Conservation (phyloP, 176 grass and related monocot species). For the Miscanthus lutarioriparius region DNA sequence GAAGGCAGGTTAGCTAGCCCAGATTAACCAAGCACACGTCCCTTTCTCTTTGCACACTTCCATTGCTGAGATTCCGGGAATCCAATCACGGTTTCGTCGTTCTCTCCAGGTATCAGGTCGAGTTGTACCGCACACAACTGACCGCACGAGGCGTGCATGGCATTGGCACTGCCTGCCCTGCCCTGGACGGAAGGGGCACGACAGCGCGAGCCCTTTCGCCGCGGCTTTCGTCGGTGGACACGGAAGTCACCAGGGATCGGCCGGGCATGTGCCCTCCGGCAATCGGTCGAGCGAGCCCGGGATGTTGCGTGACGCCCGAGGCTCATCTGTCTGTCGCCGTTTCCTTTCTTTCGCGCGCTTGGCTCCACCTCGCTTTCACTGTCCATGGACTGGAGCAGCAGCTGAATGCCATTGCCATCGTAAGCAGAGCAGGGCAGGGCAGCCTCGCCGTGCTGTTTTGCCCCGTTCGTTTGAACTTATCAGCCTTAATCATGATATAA, state of each 20-base stretch:
- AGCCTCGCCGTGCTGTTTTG: too few relatives aligned
- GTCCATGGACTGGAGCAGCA: neutral
- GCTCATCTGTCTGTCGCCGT: neutral
- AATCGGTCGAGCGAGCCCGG: neutral
- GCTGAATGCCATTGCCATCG: neutral
- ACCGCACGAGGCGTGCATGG: neutral
- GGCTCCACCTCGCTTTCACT: neutral
- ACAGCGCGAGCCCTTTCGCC: too few relatives aligned
- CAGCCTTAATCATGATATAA: too few relatives aligned
- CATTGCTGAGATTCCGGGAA: neutral
- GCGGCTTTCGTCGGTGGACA: neutral
- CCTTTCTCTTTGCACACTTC: neutral
- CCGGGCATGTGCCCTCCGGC: neutral
- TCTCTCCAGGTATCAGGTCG: neutral
- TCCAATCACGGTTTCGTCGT: neutral
- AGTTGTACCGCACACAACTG: neutral
- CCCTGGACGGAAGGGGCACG: neutral
- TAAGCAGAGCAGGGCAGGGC: neutral
- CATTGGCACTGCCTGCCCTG: neutral
- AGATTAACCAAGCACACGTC: conserved; percentile 10
- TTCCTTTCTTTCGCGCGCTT: neutral
- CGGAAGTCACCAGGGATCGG: neutral
- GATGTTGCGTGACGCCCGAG: neutral
- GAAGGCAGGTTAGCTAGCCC: conserved; percentile 11
- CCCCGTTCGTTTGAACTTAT: too few relatives aligned